Percentiles rank a stretch among this genome's conserved stretches.
phyloP scores from a whole-genome alignment of 768 basidiomycete genomes.

The Leucosporidium creatinivorum region DNA sequence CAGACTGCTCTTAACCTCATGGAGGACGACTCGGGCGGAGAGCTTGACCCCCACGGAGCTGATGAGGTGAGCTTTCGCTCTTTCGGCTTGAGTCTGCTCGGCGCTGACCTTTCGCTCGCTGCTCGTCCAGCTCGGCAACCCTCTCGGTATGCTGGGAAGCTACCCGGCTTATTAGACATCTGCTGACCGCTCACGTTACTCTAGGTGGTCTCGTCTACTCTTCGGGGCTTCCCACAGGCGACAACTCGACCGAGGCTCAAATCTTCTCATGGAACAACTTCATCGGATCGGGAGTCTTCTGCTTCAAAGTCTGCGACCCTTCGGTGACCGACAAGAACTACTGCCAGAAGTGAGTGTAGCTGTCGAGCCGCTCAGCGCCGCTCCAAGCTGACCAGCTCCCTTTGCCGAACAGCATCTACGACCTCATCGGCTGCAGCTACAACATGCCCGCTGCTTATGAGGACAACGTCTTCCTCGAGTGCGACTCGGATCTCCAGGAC shows the following conservation, averaged over 20 bases:
- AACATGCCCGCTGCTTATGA: conserved; percentile 28
- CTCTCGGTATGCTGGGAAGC: neutral
- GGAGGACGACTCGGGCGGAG: conserved; percentile 59
- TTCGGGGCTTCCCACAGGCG: conserved; percentile 30
- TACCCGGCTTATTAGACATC: neutral
- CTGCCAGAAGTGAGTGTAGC: conserved; percentile 4
- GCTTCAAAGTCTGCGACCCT: conserved; percentile 63
- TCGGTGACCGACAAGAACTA: conserved; percentile 8
- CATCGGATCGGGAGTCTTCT: conserved; percentile 47
- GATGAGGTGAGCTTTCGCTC: conserved; percentile 40
- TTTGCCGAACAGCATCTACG: conserved; percentile 8
- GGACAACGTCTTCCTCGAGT: conserved; percentile 18
- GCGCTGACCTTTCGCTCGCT: conserved; percentile 4
- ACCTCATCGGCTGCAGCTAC: conserved; percentile 20
- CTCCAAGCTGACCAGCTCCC: neutral
- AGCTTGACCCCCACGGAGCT: conserved; percentile 59
- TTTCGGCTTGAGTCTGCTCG: conserved; percentile 2
- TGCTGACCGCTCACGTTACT: neutral
- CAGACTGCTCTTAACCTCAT: conserved; percentile 54
- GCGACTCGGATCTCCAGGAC: conserved; percentile 22
- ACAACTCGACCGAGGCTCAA: conserved; percentile 43
- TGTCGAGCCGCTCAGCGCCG: neutral
- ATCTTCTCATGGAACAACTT: conserved; percentile 65
- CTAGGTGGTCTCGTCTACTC: conserved; percentile 12
- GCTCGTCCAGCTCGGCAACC: conserved; percentile 2